Evolutionary conservation across 2,329 filamentous ascomycete species (phyloP).

Genomic region (Elsinoe batatas): DNA sequence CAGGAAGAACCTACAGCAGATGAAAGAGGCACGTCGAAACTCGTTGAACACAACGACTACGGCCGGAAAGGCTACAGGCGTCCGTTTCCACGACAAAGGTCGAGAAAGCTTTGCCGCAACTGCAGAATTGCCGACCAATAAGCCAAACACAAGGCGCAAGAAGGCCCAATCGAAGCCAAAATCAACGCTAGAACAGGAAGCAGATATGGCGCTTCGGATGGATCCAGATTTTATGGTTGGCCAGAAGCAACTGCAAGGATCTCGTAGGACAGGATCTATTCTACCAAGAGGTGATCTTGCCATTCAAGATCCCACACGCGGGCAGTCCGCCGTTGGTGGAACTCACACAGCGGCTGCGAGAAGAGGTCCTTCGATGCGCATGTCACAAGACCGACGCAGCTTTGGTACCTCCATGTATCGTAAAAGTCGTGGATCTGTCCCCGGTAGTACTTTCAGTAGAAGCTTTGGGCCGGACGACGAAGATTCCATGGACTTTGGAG

Average conservation of each 20-base stretch:
- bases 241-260: slow-evolving; percentile 44
- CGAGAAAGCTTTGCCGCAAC: slow-evolving; percentile 66
- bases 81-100: slow-evolving; percentile 50
- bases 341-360: slow-evolving; percentile 45
- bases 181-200: slow-evolving; percentile 31
- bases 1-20: slow-evolving; percentile 29
- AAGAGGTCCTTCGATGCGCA: slow-evolving; percentile 65
- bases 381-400: slow-evolving; percentile 54
- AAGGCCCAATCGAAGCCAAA: slow-evolving; percentile 17
- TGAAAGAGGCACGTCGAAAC: slow-evolving; percentile 51
- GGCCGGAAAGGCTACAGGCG: slow-evolving; percentile 63
- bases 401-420: slow-evolving; percentile 35
- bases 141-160: slow-evolving; percentile 14
- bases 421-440: slow-evolving; percentile 47
- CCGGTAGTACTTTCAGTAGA: slow-evolving; percentile 33
- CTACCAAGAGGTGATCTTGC: slow-evolving; percentile 79
- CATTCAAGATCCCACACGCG: slow-evolving; percentile 23
- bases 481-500: slow-evolving; percentile 27
- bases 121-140: slow-evolving; percentile 26
- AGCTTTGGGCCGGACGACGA: slow-evolving; percentile 28
- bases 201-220: slow-evolving; percentile 39
- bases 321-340: slow-evolving; percentile 27
- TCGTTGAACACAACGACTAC: slow-evolving; percentile 52
- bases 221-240: slow-evolving; percentile 40
- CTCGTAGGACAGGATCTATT: slow-evolving; percentile 83